A percentile compares a stretch with the other conserved stretches of the same genome.
Evolutionary conservation across 345 rosid species (phyloP).

Genomic region (Angophora floribunda): DNA sequence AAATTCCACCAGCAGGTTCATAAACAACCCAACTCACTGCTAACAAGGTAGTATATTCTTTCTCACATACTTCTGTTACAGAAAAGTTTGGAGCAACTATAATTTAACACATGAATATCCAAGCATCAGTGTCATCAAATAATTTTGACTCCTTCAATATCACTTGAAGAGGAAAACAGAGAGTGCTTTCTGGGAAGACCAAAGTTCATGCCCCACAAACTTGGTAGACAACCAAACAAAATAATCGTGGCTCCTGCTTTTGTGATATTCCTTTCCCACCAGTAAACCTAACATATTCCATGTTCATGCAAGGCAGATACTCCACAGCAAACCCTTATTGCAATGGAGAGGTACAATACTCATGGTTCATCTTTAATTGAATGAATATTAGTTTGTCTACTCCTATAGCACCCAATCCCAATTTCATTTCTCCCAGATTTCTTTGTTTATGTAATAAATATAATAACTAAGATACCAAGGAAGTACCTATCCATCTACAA

Average conservation of each 20-base stretch:
- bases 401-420: not conserved
- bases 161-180: not conserved
- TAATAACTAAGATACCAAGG: not conserved
- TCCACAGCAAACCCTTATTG: not conserved
- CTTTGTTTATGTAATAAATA: not conserved
- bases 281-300: not conserved
- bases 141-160: not conserved
- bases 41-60: not conserved
- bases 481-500: not conserved
- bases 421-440: not conserved
- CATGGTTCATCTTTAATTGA: not conserved
- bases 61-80: not conserved
- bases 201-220: not conserved
- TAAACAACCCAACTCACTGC: not conserved
- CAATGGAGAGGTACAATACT: not conserved
- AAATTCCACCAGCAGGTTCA: not conserved
- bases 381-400: not conserved
- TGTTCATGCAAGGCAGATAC: not conserved
- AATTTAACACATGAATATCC: not conserved
- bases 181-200: not conserved
- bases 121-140: not conserved
- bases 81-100: not conserved
- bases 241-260: not conserved
- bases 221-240: not conserved
- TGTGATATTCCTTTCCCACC: not conserved